phyloP scores from a whole-genome alignment of 2,329 filamentous ascomycete genomes.

The Alternaria sp. region DNA sequence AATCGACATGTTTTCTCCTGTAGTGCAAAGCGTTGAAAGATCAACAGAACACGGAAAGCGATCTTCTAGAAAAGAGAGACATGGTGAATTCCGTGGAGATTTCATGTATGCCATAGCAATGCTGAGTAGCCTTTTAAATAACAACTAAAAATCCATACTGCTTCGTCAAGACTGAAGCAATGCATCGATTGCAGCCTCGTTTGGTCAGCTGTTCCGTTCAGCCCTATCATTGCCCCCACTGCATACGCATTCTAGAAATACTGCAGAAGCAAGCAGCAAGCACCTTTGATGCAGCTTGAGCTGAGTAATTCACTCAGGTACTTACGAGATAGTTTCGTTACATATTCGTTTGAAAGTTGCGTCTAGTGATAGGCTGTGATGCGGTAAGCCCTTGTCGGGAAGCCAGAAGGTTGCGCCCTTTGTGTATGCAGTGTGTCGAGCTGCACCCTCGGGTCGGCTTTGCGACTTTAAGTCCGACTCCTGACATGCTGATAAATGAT shows the following conservation, averaged over 20 bases:
- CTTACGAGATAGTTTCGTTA: background rate
- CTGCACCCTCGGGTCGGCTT: conserved; percentile 6
- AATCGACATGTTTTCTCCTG: background rate
- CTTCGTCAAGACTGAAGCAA: conserved; percentile 15
- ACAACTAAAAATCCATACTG: conserved; percentile 5
- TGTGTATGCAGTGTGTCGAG: background rate
- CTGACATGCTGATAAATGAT: background rate
- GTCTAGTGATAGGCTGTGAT: background rate
- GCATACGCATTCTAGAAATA: conserved; percentile 5
- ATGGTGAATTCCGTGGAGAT: background rate
- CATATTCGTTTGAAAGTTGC: conserved; percentile 1
- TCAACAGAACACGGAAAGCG: background rate
- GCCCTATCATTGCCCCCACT: conserved; percentile 11
- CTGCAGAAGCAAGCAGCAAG: conserved; percentile 4
- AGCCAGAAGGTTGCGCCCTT: conserved; percentile 1
- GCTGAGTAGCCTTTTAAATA: conserved; percentile 6
- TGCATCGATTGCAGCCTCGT: conserved; percentile 16
- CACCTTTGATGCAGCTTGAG: conserved; percentile 5
- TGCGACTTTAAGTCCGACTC: conserved; percentile 5
- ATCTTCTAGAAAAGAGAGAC: background rate
- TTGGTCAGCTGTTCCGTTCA: conserved; percentile 20
- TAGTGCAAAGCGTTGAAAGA: background rate
- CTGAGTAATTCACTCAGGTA: conserved; percentile 22
- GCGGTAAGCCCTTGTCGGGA: background rate
- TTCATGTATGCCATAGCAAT: conserved; percentile 3